Conservation (phyloP, 805 yeast species). For the Komagataella mondaviorum region DNA sequence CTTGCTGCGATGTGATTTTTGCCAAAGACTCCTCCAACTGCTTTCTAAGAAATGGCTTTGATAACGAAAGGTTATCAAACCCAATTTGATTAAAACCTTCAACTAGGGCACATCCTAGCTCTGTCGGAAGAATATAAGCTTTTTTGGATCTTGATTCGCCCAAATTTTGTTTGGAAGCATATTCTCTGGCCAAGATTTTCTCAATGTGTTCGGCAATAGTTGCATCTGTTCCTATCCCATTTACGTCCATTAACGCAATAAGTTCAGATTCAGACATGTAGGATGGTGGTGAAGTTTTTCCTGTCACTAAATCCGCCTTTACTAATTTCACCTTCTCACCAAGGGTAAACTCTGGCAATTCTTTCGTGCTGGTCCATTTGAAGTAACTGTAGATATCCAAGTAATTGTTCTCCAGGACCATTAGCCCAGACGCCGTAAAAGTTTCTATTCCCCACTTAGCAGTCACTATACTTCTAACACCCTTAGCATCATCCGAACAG, state of each 20-base stretch:
- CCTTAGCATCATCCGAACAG: slow-evolving; percentile 85
- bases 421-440: slow-evolving; percentile 63
- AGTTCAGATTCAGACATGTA: slow-evolving; percentile 87
- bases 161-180: slow-evolving; percentile 33
- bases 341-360: slow-evolving; percentile 47
- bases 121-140: slow-evolving; percentile 56
- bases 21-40: slow-evolving; percentile 57
- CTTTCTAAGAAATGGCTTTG: slow-evolving; percentile 81
- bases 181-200: slow-evolving; percentile 56
- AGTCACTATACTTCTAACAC: slow-evolving; percentile 46
- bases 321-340: slow-evolving; percentile 45
- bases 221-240: slow-evolving; percentile 98
- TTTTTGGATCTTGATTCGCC: slow-evolving; percentile 22
- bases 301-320: slow-evolving; percentile 49
- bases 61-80: slow-evolving; percentile 54
- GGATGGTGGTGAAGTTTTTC: slow-evolving; percentile 70
- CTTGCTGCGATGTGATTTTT: slow-evolving; percentile 54
- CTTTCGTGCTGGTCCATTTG: slow-evolving; percentile 59
- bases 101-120: slow-evolving; percentile 73
- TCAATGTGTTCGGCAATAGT: slow-evolving; percentile 97
- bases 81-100: slow-evolving; percentile 79
- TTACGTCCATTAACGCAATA: slow-evolving; percentile 87
- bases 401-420: slow-evolving; percentile 62
- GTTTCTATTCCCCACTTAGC: slow-evolving; percentile 69
- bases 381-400: slow-evolving; percentile 70